Evolutionary conservation across 1,284 basidiomycete genomes (phyloP), one percentile per base, ranked within the genome.

Genomic region (Earliella scabrosa): DNA sequence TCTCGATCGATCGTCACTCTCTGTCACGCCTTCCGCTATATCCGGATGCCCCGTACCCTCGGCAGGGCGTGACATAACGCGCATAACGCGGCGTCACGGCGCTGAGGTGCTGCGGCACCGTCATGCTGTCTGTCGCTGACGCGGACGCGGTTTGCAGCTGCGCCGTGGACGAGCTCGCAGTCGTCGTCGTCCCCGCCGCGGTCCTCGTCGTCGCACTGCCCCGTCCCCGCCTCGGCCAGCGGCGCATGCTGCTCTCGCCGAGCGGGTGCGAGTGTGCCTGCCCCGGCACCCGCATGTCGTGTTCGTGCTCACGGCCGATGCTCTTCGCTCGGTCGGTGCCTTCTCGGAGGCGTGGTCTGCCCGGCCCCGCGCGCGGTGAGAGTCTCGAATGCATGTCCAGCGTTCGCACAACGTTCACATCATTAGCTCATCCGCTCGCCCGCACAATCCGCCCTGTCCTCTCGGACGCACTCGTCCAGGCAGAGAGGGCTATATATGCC

Each of bases 401-500:
- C 29, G 20, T 54, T 62, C 60, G 45, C 54, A 59, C 57, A 46
- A 8, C 44, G 56, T 51, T 56, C 57, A 54, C 45, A 14, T n/a
- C 57, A 50, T 46, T 49, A 40, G 40, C 48, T 24, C 36, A 43
- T 9, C 40, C 54, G 45, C 52, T 48, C 35, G 46, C 45, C 40
- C 52, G 29, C 52, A 23, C 56, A 45, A n/a, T n/a, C n/a, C n/a
- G n/a, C n/a, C n/a, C n/a, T n/a, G n/a, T n/a, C n/a, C n/a, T n/a
- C n/a, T n/a, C n/a, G n/a, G n/a, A n/a, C n/a, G n/a, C n/a, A n/a
- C n/a, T n/a, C n/a, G n/a, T n/a, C n/a, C n/a, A n/a, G n/a, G n/a
- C n/a, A n/a, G n/a, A n/a, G n/a, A n/a, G 48, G 41, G 55, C 52
- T 62, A 62, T 59, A 62, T 50, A 55, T 57, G 54, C 27, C 40